Base-by-base conservation (phyloP, 1,284 basidiomycete genomes). In the Sanghuangporus baumii region DNA sequence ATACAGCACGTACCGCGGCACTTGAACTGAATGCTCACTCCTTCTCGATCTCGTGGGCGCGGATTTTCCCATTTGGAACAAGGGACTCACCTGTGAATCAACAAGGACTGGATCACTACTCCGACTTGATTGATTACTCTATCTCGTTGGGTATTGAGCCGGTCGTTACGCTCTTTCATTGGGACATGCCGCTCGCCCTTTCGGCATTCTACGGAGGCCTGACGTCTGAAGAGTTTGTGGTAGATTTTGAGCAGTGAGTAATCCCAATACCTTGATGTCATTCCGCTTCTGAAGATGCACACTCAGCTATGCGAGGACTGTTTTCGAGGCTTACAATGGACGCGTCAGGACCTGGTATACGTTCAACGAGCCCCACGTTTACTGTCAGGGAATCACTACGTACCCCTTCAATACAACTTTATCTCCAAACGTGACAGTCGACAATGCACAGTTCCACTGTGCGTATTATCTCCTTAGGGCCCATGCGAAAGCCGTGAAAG, bases 1-100 rank as follows among this genome's bases (percentile, higher is more conserved):
- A 81, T 64, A 74, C 77, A 7, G 76, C 77, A 3, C 70, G 79
- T 26, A 72, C 76, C 18, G 77, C 78, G 63, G 76, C 79, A 1
- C 68, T 81, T n/a, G 80, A 79, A 43, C 67, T 78, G 18, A 81
- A 78, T 60, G 75, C 78, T 6, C 78, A 81, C 67, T 80, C 79
- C 1, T 78, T 81, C 67, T 81, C 79, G 79, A 75, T 79, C 38
- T 79, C 80, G 3, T 81, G 80, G 80, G 74, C 79, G 2, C 72
- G 79, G 55, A 78, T 81, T 55, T 78, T 78, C 59, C 80, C 80
- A 6, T 81, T 80, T 62, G 80, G 76, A 9, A 74, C 77, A 0
- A 74, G 76, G 1, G 75, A 76, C 62, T 81, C 79, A 12, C 80
- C 79, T 3, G 70, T 80, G 8, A 81, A 80, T 61, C 73, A 79